phyloP scores from a whole-genome alignment of 2,329 filamentous ascomycete genomes.

The Cryphonectria japonica region DNA sequence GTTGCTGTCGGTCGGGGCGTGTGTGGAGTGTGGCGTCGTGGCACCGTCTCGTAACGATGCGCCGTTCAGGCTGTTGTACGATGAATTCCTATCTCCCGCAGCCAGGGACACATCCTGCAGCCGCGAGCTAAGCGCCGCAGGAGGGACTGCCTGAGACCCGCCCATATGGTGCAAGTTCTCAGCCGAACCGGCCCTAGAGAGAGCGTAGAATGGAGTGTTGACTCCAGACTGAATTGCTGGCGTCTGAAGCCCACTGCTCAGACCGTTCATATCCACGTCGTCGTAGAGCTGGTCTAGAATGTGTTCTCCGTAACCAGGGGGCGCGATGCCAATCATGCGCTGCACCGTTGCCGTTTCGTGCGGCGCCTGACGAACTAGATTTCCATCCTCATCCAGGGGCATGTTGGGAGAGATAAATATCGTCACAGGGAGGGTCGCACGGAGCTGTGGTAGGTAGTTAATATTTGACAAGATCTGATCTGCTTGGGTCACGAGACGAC shows the following conservation, averaged over 20 bases:
- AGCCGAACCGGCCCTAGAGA: constrained; percentile 74
- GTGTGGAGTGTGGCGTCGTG: constrained; percentile 46
- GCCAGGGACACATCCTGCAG: constrained; percentile 71
- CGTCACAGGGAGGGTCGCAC: constrained; percentile 86
- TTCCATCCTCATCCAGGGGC: constrained; percentile 84
- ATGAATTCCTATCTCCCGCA: constrained; percentile 49
- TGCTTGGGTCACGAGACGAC: constrained; percentile 31
- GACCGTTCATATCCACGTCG: constrained; percentile 79
- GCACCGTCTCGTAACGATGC: constrained; percentile 37
- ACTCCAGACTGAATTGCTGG: constrained; percentile 72
- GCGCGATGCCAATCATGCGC: constrained; percentile 69
- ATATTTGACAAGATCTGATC: constrained; percentile 24
- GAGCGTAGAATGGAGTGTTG: constrained; percentile 76
- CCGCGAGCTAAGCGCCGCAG: constrained; percentile 63
- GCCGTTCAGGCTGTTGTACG: constrained; percentile 43
- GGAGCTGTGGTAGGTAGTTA: constrained; percentile 57
- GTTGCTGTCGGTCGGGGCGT: constrained; percentile 40
- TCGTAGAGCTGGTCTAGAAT: constrained; percentile 89
- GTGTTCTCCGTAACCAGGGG: constrained; percentile 92
- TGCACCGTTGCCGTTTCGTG: constrained; percentile 53
- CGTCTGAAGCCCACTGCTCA: constrained; percentile 60
- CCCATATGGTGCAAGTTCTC: constrained; percentile 75
- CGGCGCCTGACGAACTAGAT: constrained; percentile 68
- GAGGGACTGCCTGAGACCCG: constrained; percentile 49
- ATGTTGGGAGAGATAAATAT: constrained; percentile 96